Base-by-base conservation (phyloP, 2,329 filamentous ascomycete species). In the Nigrograna mackinnonii region DNA sequence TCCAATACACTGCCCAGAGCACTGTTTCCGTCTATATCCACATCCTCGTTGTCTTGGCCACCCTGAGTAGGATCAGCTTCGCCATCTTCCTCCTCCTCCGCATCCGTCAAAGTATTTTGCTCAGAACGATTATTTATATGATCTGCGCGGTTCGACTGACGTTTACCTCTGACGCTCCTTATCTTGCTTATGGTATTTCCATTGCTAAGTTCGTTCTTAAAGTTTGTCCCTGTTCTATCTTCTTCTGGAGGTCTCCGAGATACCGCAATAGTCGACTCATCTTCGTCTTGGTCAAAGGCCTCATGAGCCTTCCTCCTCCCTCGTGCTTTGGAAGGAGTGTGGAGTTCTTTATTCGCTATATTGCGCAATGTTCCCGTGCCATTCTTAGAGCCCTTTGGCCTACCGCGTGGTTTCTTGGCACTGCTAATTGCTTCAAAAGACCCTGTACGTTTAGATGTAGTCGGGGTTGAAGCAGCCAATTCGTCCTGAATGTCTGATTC, bases 1-100 rank as follows among this genome's bases (percentile, higher is more conserved):
- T 65, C 56, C 16, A 66, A 44, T 12, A 64, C 41, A 39, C 60
- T 66, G n/a, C 55, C 63, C 31, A 60, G 14, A 4, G 60, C 42
- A 22, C 64, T 67, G 37, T 57, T 60, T 17, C 58, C 62, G 20
- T 66, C 62, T 12, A 65, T 45, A 12, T 63, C 60, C 46, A 57
- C 46, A 11, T 37, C 53, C 14, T 58, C 59, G 9, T 7, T 7
- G n/a, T n/a, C n/a, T n/a, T n/a, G n/a, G n/a, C n/a, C n/a, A n/a
- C n/a, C n/a, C n/a, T n/a, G n/a, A n/a, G n/a, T n/a, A n/a, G n/a
- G n/a, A n/a, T n/a, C n/a, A n/a, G n/a, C n/a, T n/a, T n/a, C n/a
- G n/a, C n/a, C n/a, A 4, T 55, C 55, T 2, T 54, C 48, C 32
- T 54, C 42, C 5, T 34, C 41, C 26, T 20, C 34, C 5, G 22